A percentile compares a stretch with the other conserved stretches of the same genome.
Conservation (phyloP, 2,329 filamentous ascomycete species). For the Colletotrichum zoysiae region DNA sequence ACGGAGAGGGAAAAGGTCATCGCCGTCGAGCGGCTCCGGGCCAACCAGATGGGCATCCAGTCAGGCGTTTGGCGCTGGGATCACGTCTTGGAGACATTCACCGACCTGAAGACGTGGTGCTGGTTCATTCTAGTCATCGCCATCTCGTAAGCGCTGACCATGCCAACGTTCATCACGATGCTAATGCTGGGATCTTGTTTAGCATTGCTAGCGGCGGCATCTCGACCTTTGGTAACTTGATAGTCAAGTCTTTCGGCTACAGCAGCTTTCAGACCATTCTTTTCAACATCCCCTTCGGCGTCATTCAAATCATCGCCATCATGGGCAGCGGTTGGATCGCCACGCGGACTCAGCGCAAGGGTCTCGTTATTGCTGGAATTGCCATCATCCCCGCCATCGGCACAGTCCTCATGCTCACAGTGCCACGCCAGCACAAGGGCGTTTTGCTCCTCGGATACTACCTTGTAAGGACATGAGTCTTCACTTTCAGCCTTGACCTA, state of each 20-base stretch:
- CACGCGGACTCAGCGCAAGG: constrained; percentile 57
- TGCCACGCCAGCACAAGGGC: constrained; percentile 60
- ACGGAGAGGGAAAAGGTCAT: constrained; percentile 66
- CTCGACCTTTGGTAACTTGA: constrained; percentile 67
- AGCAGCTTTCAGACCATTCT: constrained; percentile 65
- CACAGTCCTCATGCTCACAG: constrained; percentile 61
- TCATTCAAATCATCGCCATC: constrained; percentile 70
- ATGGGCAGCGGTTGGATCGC: constrained; percentile 64
- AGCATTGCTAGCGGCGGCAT: constrained; percentile 66
- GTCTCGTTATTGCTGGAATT: constrained; percentile 56
- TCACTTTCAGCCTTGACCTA: background rate
- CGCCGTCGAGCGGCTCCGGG: constrained; percentile 67
- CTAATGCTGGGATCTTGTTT: background rate
- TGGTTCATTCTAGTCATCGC: constrained; percentile 59
- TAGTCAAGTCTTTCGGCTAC: constrained; percentile 69
- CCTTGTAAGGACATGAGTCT: constrained; percentile 52
- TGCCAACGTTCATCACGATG: too few species aligned
- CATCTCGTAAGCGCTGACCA: constrained; percentile 57
- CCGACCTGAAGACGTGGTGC: constrained; percentile 54
- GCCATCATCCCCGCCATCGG: constrained; percentile 55
- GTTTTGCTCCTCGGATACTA: constrained; percentile 65
- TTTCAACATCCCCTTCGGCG: constrained; percentile 70
- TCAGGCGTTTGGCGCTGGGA: constrained; percentile 53
- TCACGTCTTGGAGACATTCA: constrained; percentile 52
- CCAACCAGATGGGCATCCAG: constrained; percentile 59